phyloP scores from a whole-genome alignment of 2,329 filamentous ascomycete species.

The Fusarium duplospermum region DNA sequence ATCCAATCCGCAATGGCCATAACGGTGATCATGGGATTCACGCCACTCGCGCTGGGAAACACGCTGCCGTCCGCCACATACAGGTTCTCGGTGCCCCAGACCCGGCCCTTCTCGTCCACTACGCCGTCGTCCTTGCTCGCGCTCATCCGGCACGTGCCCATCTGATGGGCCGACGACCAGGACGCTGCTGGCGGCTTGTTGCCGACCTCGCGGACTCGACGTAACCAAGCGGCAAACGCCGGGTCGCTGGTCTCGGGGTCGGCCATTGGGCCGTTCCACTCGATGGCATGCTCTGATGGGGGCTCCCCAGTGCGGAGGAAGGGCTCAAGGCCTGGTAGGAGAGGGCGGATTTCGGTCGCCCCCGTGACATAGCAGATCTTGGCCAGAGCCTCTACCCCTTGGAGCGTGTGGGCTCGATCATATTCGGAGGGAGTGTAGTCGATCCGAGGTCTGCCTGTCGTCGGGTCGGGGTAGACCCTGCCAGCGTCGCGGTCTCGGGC shows the following conservation, averaged over 20 bases:
- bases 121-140: constrained; percentile 62
- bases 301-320: constrained; percentile 61
- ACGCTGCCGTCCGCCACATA: constrained; percentile 81
- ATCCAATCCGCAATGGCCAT: constrained; percentile 79
- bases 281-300: constrained; percentile 31
- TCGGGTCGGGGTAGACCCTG: constrained; percentile 77
- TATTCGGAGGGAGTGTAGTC: constrained; percentile 77
- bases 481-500: constrained; percentile 82
- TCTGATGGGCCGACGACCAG: constrained; percentile 83
- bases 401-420: constrained; percentile 77
- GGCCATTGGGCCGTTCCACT: constrained; percentile 31
- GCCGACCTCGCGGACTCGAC: constrained; percentile 59
- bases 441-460: constrained; percentile 72
- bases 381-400: constrained; percentile 77
- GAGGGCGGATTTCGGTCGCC: constrained; percentile 81
- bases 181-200: constrained; percentile 62
- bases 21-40: constrained; percentile 84
- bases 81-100: constrained; percentile 74
- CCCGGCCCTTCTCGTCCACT: constrained; percentile 67
- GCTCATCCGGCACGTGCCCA: constrained; percentile 82
- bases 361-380: constrained; percentile 84
- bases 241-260: constrained; percentile 66
- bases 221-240: constrained; percentile 72
- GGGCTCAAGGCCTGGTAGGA: constrained; percentile 69
- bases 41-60: constrained; percentile 80